Evolutionary conservation across 257 asterid genomes (phyloP), one percentile per base, ranked within the genome.

Genomic region (Solanum sejunctum): DNA sequence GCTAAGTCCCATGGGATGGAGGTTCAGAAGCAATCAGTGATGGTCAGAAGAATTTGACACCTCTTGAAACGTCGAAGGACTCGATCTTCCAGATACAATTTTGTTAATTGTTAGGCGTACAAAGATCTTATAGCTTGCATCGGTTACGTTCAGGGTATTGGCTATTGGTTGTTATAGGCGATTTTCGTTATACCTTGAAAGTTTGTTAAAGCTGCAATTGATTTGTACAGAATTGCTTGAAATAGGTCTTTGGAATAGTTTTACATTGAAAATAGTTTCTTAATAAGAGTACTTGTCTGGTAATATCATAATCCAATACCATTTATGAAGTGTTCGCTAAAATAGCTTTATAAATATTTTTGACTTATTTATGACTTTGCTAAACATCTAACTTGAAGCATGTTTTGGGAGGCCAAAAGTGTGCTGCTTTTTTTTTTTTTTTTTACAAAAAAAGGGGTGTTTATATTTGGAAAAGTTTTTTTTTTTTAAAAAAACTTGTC

Each of bases 211-310:
- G 54, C 49, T 88, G 78, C 82, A 66, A 83, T 55, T 79, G 77
- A 73, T 60, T 60, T 92, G 93, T 91, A 88, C 90, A 90, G 94
- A 80, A 86, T 39, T 82, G 15, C 84, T 75, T 70, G 56, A 72
- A 80, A 80, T 66, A 54, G 83, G 84, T 47, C 45, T 47, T 77
- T 17, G 83, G 83, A 86, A 83, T 72, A 39, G 79, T 49, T 84
- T 70, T 60, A 39, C 51, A 20, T 54, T 45, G 43, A 64, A 36
- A 79, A 16, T 80, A 51, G 81, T 70, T 49, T 39, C n/a, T 64
- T 63, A 52, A 32, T 26, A 64, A 60, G 9, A 85, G 32, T 36
- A 8, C 51, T 52, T 23, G 21, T 49, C 17, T 84, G 60, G 36
- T 73, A n/a, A n/a, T 45, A 45, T 45, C 39, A 45, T 73, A 11